Base-by-base conservation (phyloP, 179 eudicot genomes). In the Nepenthes alata region DNA sequence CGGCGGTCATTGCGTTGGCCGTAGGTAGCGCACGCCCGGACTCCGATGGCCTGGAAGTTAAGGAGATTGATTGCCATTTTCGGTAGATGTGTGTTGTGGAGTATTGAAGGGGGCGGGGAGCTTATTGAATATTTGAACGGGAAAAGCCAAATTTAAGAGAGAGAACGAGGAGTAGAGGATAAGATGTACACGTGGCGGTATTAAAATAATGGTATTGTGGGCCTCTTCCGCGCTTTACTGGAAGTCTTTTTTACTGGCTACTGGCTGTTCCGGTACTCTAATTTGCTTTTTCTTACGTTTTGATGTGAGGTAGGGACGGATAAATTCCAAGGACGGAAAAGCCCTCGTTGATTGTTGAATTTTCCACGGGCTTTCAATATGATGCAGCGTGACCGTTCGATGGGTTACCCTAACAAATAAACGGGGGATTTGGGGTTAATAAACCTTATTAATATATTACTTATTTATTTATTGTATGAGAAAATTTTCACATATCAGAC, bases 181-280 rank as follows among this genome's bases (percentile, higher is more conserved):
- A 74, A 74, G 77, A 35, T 55, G 64, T 57, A 69, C 73, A 74
- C 77, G 77, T 69, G 59, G 73, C 49, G 16, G 6, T 50, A 38
- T 0, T 50, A 50, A 35, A 38, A 52, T 52, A 35, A 4, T 3
- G 37, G 45, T 39, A 3, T 2, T 4, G 50, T 53, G 53, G 66
- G n/a, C 37, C 50, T 2, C 51, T 11, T 13, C n/a, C 2, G 11
- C 16, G 57, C 45, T 50, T 52, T 61, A 10, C 12, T 61, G 37
- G 25, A 39, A 7, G 11, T 48, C 49, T 59, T 59, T 45, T 59
- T 59, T 15, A 45, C 48, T 2, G 14, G 37, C 34, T 41, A 11
- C 11, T 45, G 37, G 53, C 5, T 36, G 62, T 35, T 11, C 52
- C 62, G 62, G 62, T 59, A 14, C 50, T 41, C 50, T n/a, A 12